Base-by-base conservation (phyloP, 179 eudicot genomes). In the Nepenthes alata region DNA sequence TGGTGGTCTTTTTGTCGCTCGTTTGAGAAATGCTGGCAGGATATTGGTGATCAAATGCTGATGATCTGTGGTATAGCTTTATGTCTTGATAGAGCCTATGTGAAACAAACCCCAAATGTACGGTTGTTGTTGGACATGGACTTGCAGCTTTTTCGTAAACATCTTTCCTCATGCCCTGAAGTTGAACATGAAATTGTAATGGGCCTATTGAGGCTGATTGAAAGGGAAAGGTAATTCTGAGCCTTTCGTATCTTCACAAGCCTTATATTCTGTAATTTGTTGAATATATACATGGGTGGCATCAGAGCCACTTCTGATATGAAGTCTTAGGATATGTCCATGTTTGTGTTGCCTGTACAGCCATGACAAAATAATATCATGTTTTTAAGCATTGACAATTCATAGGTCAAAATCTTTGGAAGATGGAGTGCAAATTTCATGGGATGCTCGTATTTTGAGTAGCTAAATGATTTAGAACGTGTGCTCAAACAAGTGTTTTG, bases 101-200 rank as follows among this genome's bases (percentile, higher is more conserved):
- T 89, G 76, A 93, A 86, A 66, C 98, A 89, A 72, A 79, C 80
- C 53, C 81, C 95, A 34, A 80, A 77, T 76, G 85, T 85, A 61
- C 86, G 86, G 57, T 93, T 96, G 57, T 73, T 93, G 71, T 93
- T 95, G 96, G 98, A 93, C 80, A 93, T 93, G 98, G 98, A 96
- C 47, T 77, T 93, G 84, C 95, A 83, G 74, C 95, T 93, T 70
- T 93, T 84, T 61, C 88, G 89, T 48, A 89, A 81, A 70, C 93
- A 93, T 77, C 85, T 93, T 60, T 80, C 85, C 2, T 77, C 70
- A 51, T 95, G 93, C 60, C 74, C 83, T 63, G 98, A 93, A 81
- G 96, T 89, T 60, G 93, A 89, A 74, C 93, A 83, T 78, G 89
- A 93, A 83, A 83, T 83, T 58, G 95, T 89, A 14, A 86, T 89